Conservation (phyloP, 2,329 filamentous ascomycete genomes). For the Exserohilum rostratum region DNA sequence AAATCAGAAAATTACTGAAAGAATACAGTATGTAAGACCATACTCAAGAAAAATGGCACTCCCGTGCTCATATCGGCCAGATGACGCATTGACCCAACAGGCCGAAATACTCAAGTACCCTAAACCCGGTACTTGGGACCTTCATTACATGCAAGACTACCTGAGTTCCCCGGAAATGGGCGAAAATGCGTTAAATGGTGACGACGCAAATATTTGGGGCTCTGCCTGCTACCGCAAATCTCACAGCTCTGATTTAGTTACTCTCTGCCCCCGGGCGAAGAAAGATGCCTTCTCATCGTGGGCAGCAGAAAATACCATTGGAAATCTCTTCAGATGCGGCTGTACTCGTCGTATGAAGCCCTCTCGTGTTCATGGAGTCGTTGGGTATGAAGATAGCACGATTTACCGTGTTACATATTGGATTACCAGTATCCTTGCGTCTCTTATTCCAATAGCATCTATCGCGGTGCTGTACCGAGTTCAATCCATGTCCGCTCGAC, state of each 20-base stretch:
- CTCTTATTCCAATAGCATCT: constrained; percentile 1
- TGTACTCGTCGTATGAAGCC: neutral
- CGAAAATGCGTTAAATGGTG: neutral
- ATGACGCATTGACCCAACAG: neutral
- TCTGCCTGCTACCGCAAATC: neutral
- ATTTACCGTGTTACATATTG: neutral
- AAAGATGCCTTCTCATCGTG: neutral
- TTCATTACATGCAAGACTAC: neutral
- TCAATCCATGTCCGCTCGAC: neutral
- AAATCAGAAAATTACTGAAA: neutral
- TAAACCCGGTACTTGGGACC: neutral
- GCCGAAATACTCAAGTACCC: neutral
- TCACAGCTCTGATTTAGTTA: neutral
- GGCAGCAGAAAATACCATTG: neutral
- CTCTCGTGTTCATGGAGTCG: neutral
- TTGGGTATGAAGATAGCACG: neutral
- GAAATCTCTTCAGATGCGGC: neutral
- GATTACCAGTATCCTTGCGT: constrained; percentile 1
- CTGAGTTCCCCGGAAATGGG: neutral
- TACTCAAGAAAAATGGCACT: neutral
- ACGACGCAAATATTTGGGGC: neutral
- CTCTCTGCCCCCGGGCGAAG: neutral
- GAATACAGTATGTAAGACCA: neutral
- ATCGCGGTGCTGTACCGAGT: neutral
- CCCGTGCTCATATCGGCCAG: neutral